Conservation (phyloP, 805 yeast genomes). For the Metschnikowia rubicola region DNA sequence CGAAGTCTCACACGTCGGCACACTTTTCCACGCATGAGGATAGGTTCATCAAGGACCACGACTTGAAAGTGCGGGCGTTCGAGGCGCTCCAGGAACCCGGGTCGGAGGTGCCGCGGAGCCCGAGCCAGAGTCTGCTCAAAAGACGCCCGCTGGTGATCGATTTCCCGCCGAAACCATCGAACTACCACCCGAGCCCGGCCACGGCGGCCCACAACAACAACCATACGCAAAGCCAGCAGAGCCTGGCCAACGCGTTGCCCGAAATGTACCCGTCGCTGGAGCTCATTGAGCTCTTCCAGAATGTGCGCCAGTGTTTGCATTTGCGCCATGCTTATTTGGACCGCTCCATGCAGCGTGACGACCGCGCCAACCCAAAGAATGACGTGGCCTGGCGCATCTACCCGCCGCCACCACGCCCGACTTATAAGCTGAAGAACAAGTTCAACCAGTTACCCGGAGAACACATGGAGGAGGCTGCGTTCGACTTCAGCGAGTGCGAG, state of each 20-base stretch:
- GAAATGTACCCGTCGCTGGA: slow-evolving; percentile 66
- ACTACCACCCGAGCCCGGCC: slow-evolving; percentile 20
- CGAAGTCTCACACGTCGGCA: slow-evolving; percentile 40
- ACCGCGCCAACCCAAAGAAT: slow-evolving; percentile 83
- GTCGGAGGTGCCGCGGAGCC: slow-evolving; percentile 19
- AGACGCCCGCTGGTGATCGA: slow-evolving; percentile 41
- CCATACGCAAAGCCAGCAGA: slow-evolving; percentile 13
- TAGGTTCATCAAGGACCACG: slow-evolving; percentile 58
- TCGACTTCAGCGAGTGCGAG: slow-evolving; percentile 53
- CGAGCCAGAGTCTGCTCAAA: slow-evolving; percentile 29
- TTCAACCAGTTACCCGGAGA: slow-evolving; percentile 44
- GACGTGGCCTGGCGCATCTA: slow-evolving; percentile 68
- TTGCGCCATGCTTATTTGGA: slow-evolving; percentile 73
- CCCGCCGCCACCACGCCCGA: slow-evolving; percentile 93
- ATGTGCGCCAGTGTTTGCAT: slow-evolving; percentile 63
- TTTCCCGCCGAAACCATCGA: slow-evolving; percentile 24
- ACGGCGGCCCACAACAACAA: slow-evolving; percentile 18
- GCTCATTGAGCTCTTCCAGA: slow-evolving; percentile 56
- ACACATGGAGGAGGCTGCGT: slow-evolving; percentile 48
- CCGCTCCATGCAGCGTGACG: slow-evolving; percentile 63
- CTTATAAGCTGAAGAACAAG: slow-evolving; percentile 57
- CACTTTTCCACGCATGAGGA: slow-evolving; percentile 68
- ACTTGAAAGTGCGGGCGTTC: slow-evolving; percentile 61
- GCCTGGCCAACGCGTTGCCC: slow-evolving; percentile 26
- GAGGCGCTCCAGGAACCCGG: slow-evolving; percentile 36